Conservation (phyloP, 306 rosid species). For the Castanea mollissima region DNA sequence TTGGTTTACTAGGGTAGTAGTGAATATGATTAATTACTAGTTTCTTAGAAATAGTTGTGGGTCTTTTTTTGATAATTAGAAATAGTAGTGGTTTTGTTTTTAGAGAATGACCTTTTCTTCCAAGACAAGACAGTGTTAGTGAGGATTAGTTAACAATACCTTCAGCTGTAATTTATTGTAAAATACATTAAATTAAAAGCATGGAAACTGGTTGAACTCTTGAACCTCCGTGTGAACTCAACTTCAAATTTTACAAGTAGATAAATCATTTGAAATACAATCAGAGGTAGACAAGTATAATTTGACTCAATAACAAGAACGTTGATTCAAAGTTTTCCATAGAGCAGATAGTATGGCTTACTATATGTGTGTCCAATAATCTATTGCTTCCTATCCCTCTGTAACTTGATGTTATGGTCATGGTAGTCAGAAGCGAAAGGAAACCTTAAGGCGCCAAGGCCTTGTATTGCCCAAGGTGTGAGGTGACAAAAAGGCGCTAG, state of each 20-base stretch:
- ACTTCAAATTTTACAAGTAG: conserved; percentile 1
- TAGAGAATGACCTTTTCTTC: neutral
- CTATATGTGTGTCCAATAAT: neutral
- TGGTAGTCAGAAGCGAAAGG: no score
- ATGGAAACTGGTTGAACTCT: neutral
- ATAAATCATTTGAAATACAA: conserved; percentile 17
- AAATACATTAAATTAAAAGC: neutral
- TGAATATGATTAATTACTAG: neutral
- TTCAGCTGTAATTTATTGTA: neutral
- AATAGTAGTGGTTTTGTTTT: neutral
- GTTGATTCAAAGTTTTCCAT: neutral
- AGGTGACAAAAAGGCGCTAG: no score
- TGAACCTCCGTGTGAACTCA: neutral
- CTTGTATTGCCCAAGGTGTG: no score
- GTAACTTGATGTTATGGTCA: neutral
- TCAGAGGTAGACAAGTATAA: neutral
- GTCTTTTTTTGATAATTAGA: neutral
- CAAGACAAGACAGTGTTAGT: neutral
- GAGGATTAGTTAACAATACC: neutral
- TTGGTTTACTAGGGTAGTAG: neutral
- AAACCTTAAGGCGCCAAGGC: no score
- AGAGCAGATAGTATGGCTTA: neutral
- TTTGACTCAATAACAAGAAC: neutral
- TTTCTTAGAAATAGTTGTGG: neutral
- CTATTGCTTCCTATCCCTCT: neutral